A percentile compares a stretch with the other conserved stretches of the same genome.
These are phyloP conservation scores for Gloeostereum incarnatum DNA, from an alignment of 768 basidiomycete genomes.

Conservation along the genomic window DNA sequence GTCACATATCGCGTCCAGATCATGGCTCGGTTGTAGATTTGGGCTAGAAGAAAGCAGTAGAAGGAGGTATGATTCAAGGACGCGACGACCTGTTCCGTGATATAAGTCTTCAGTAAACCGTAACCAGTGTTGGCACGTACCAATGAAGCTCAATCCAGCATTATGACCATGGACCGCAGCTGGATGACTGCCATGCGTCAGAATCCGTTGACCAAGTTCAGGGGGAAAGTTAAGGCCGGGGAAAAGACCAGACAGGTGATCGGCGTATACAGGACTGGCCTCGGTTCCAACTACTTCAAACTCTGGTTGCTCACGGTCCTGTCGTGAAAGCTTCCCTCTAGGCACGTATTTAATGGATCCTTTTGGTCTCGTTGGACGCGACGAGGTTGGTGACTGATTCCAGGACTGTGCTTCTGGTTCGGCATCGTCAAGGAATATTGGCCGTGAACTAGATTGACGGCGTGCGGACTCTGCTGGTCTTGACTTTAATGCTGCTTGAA, in stretches of 20 bases:
- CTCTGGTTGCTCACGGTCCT: too few relatives aligned
- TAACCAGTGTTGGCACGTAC: slow-evolving; percentile 25
- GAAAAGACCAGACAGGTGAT: slow-evolving; percentile 58
- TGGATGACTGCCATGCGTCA: slow-evolving; percentile 74
- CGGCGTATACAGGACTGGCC: slow-evolving; percentile 23
- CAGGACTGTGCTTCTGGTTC: too few relatives aligned
- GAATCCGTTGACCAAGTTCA: slow-evolving; percentile 60
- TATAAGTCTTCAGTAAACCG: background rate
- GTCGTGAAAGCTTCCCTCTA: too few relatives aligned
- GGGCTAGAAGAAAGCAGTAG: slow-evolving; percentile 58
- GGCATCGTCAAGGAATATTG: too few relatives aligned
- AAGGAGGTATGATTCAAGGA: slow-evolving; percentile 65
- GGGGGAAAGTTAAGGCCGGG: slow-evolving; percentile 58
- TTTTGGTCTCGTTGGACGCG: too few relatives aligned
- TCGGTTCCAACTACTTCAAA: too few relatives aligned
- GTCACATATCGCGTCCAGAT: slow-evolving; percentile 47
- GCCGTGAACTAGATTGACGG: too few relatives aligned
- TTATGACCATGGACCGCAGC: slow-evolving; percentile 65
- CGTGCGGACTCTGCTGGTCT: too few relatives aligned
- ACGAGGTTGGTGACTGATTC: too few relatives aligned
- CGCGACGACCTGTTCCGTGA: slow-evolving; percentile 77
- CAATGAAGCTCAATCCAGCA: slow-evolving; percentile 61
- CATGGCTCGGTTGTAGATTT: slow-evolving; percentile 34
- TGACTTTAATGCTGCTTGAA: too few relatives aligned
- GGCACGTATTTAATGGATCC: too few relatives aligned